Percentiles rank a stretch among this genome's conserved stretches.
These are phyloP conservation scores for Emmonsiellopsis sp. DNA, from an alignment of 2,329 filamentous ascomycete species.

Conservation along the genomic window DNA sequence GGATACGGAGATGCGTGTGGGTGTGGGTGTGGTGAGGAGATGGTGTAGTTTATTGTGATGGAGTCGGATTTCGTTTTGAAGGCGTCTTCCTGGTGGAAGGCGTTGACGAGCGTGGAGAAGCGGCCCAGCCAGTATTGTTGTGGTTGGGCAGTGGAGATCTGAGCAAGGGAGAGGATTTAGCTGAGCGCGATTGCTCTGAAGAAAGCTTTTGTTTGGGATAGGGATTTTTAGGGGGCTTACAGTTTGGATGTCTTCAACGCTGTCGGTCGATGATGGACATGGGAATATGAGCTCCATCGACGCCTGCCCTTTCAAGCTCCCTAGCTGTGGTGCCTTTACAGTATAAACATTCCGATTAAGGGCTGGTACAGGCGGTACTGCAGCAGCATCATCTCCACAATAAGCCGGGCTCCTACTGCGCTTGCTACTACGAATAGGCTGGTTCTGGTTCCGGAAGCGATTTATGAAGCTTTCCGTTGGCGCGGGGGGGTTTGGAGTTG, in stretches of 20 bases:
- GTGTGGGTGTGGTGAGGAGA: not conserved
- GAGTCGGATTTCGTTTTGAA: conserved; percentile 20
- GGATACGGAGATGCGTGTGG: not conserved
- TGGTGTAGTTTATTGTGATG: conserved; percentile 15
- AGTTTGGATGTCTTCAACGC: not conserved
- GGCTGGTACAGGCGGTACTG: too few species aligned
- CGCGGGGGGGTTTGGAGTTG: not conserved
- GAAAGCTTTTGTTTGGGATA: not conserved
- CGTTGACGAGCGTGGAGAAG: conserved; percentile 21
- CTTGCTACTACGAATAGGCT: not conserved
- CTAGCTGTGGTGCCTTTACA: not conserved
- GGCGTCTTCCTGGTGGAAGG: conserved; percentile 23
- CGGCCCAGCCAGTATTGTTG: conserved; percentile 23
- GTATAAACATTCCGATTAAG: not conserved
- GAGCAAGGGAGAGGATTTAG: not conserved
- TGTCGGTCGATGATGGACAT: not conserved
- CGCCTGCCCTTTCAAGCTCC: not conserved
- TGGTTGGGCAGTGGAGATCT: conserved; percentile 19
- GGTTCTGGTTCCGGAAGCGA: not conserved
- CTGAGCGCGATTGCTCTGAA: not conserved
- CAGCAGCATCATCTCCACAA: not conserved
- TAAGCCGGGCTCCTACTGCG: not conserved
- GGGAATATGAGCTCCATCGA: not conserved
- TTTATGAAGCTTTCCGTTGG: not conserved
- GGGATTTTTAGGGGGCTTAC: not conserved